phyloP scores from a whole-genome alignment of 108 stramenopile genomes.

The Stephanodiscus minutulus region DNA sequence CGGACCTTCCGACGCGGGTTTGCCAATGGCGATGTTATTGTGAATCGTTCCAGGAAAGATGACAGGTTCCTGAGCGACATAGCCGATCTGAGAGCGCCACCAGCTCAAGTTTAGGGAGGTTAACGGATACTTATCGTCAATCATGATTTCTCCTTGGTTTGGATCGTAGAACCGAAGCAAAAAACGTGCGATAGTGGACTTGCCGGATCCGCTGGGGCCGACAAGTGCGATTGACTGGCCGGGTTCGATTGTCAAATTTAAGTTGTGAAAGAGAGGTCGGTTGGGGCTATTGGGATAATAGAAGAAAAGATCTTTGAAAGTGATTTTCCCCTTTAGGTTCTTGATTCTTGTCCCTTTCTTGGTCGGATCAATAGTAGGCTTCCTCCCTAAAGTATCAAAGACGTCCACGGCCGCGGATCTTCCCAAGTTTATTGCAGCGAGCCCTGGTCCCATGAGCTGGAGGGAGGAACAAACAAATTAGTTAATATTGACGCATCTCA shows the following conservation, averaged over 20 bases:
- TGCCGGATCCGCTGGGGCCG: conserved; percentile 72
- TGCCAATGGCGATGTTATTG: conserved; percentile 71
- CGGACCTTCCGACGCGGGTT: conserved; percentile 30
- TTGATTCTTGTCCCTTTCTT: conserved; percentile 20
- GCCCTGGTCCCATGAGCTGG: conserved; percentile 45
- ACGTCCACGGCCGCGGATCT: conserved; percentile 51
- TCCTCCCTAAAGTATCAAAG: conserved; percentile 43
- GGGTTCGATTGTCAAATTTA: conserved; percentile 34
- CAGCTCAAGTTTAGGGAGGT: conserved; percentile 59
- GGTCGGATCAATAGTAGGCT: conserved; percentile 48
- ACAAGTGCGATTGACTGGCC: conserved; percentile 65
- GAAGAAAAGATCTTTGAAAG: conserved; percentile 34
- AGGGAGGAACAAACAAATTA: neutral
- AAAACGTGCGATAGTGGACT: conserved; percentile 72
- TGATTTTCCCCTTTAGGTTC: conserved; percentile 24
- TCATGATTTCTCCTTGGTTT: conserved; percentile 45
- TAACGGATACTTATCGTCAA: conserved; percentile 63
- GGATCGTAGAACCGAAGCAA: conserved; percentile 82
- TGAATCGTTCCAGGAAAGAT: conserved; percentile 71
- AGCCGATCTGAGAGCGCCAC: conserved; percentile 62
- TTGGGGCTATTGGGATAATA: conserved; percentile 22
- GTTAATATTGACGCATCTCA: neutral
- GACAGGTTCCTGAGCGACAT: conserved; percentile 66
- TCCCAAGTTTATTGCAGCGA: conserved; percentile 45
- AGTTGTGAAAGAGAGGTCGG: conserved; percentile 34